A percentile compares a stretch with the other conserved stretches of the same genome.
phyloP scores from a whole-genome alignment of 768 basidiomycete species.

The Tulasnella sp. region DNA sequence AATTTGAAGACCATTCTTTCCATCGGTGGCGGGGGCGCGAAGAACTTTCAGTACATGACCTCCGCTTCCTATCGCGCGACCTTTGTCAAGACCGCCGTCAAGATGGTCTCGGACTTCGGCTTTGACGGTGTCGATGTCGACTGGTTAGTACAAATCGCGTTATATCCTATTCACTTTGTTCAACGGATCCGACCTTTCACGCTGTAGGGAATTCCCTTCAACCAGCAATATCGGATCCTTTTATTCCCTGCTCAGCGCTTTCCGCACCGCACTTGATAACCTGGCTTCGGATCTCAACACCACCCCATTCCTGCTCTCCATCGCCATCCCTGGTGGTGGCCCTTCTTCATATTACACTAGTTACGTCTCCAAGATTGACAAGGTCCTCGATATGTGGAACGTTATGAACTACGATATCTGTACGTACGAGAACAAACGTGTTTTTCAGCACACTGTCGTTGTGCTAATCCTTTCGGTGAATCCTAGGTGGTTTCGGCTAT shows the following conservation, averaged over 20 bases:
- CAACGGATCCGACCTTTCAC: constrained; percentile 31
- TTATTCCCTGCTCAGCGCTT: constrained; percentile 48
- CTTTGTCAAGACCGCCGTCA: constrained; percentile 23
- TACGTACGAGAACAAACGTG: neutral
- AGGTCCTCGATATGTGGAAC: too few species aligned
- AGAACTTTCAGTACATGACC: neutral
- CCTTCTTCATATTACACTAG: constrained; percentile 32
- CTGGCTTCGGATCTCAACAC: constrained; percentile 54
- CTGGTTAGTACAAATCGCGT: constrained; percentile 17
- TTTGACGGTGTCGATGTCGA: constrained; percentile 26
- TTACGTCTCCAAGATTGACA: constrained; percentile 42
- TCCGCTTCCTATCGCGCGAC: constrained; percentile 10
- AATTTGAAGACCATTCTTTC: constrained; percentile 29
- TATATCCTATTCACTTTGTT: constrained; percentile 27
- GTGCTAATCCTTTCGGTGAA: constrained; percentile 69
- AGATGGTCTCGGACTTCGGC: constrained; percentile 31
- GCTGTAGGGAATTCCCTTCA: constrained; percentile 24
- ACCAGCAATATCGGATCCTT: constrained; percentile 53
- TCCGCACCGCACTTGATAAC: constrained; percentile 52
- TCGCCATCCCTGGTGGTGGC: constrained; percentile 37
- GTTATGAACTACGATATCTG: too few species aligned
- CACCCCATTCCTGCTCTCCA: constrained; percentile 48
- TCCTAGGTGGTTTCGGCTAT: constrained; percentile 59
- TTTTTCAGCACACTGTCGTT: too few species aligned
- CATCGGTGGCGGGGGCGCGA: constrained; percentile 26